These are phyloP conservation scores for Pinus tabuliformis DNA, from an alignment of 75 land plant species.

Conservation along the genomic window DNA sequence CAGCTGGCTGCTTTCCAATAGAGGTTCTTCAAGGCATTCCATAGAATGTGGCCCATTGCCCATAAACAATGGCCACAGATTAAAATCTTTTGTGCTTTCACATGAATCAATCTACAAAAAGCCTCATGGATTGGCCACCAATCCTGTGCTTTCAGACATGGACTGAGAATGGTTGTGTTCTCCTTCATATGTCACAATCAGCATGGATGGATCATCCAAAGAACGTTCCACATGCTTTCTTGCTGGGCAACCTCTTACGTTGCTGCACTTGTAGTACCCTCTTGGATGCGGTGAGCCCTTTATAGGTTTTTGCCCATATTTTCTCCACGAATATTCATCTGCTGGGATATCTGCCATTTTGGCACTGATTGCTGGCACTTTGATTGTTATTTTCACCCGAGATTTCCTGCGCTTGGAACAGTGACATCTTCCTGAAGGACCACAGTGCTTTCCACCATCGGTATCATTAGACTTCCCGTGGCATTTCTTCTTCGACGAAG, in stretches of 20 bases:
- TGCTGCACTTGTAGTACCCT: conserved; percentile 62
- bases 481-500: conserved; percentile 68
- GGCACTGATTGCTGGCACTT: conserved; percentile 68
- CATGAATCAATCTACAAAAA: not conserved
- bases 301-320: conserved; percentile 92
- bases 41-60: not conserved
- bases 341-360: conserved; percentile 89
- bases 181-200: conserved; percentile 56
- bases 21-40: not conserved
- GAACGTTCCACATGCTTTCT: conserved; percentile 55
- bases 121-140: not conserved
- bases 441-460: conserved; percentile 18
- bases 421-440: conserved; percentile 39
- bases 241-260: conserved; percentile 47
- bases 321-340: conserved; percentile 87
- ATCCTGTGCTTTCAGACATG: conserved; percentile 3
- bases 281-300: conserved; percentile 92
- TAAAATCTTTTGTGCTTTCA: not conserved
- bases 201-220: conserved; percentile 44
- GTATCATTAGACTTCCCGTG: conserved; percentile 34
- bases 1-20: not conserved
- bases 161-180: conserved; percentile 21
- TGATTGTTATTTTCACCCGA: conserved; percentile 46
- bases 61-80: not conserved
- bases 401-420: conserved; percentile 63